Percentiles rank a stretch among this genome's conserved stretches.
These are phyloP conservation scores for Furcasterigmium furcatum DNA, from an alignment of 2,329 filamentous ascomycete genomes.

Conservation along the genomic window DNA sequence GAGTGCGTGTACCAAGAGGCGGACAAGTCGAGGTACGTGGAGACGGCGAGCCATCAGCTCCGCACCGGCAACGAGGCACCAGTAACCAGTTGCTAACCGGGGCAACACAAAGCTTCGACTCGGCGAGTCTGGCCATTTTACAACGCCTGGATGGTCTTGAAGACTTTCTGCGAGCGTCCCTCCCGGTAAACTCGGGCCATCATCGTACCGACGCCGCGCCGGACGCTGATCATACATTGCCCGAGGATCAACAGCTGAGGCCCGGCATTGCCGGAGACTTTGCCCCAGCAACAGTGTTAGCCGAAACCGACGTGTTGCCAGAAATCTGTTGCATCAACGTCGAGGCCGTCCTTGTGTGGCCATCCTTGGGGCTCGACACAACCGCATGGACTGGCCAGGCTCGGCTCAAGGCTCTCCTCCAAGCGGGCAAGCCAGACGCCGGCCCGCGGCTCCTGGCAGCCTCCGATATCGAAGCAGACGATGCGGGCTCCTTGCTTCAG, in stretches of 20 bases:
- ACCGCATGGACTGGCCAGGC: neutral
- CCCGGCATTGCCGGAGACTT: neutral
- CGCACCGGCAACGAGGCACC: too few species aligned
- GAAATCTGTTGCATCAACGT: neutral
- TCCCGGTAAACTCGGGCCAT: neutral
- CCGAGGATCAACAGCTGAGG: neutral
- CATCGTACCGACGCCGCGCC: neutral
- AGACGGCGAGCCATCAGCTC: too few species aligned
- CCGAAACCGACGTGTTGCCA: neutral
- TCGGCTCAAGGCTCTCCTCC: neutral
- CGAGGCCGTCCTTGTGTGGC: neutral
- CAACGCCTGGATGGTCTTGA: slow-evolving; percentile 1
- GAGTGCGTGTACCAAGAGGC: slow-evolving; percentile 5
- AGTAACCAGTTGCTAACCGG: neutral
- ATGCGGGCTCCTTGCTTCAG: neutral
- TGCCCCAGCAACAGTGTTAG: neutral
- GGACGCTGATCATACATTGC: neutral
- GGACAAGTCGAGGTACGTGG: slow-evolving; percentile 4
- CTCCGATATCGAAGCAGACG: neutral
- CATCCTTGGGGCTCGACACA: neutral
- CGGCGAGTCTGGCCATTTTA: slow-evolving; percentile 3
- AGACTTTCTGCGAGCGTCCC: neutral
- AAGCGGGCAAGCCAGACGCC: neutral
- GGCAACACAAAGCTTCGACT: neutral
- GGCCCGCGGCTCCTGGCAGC: neutral